Percentiles rank a stretch among this genome's conserved stretches.
These are phyloP conservation scores for Trichosporon sp. DNA, from an alignment of 1,284 basidiomycete genomes.

Conservation along the genomic window DNA sequence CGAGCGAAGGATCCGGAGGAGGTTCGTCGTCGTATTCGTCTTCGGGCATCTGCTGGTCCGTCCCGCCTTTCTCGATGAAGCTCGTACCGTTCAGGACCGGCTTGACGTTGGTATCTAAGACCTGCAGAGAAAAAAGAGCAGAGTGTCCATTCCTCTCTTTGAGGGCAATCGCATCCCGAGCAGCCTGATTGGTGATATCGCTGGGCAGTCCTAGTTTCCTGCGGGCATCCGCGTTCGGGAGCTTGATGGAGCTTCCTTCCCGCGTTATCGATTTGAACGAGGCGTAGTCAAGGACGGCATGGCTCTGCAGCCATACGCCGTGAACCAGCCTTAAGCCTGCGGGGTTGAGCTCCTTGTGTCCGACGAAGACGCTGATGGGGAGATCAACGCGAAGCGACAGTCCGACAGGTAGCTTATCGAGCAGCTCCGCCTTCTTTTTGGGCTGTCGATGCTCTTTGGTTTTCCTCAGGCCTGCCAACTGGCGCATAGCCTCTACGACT, in stretches of 20 bases:
- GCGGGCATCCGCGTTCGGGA: slow-evolving; percentile 51
- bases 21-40: slow-evolving; percentile 5
- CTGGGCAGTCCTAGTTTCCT: slow-evolving; percentile 52
- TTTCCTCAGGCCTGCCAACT: slow-evolving; percentile 41
- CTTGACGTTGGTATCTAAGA: slow-evolving; percentile 30
- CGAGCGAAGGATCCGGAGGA: slow-evolving; percentile 12
- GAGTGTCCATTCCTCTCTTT: slow-evolving; percentile 38
- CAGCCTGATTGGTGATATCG: slow-evolving; percentile 59
- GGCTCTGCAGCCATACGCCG: slow-evolving; percentile 63
- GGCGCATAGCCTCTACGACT: slow-evolving; percentile 56
- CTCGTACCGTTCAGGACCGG: slow-evolving; percentile 42
- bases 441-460: slow-evolving; percentile 4
- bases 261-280: slow-evolving; percentile 48
- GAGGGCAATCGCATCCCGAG: slow-evolving; percentile 52
- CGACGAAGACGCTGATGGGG: slow-evolving; percentile 63
- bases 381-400: slow-evolving; percentile 58
- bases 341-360: slow-evolving; percentile 70
- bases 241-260: slow-evolving; percentile 48
- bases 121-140: slow-evolving; percentile 33
- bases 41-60: slow-evolving; percentile 11
- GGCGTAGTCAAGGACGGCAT: slow-evolving; percentile 59
- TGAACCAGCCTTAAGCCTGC: slow-evolving; percentile 61
- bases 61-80: slow-evolving; percentile 26
- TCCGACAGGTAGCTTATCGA: slow-evolving; percentile 56
- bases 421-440: slow-evolving; percentile 21